These are phyloP conservation scores for Chaetomiaceae sp. DNA, from an alignment of 2,329 filamentous ascomycete species.

Conservation along the genomic window DNA sequence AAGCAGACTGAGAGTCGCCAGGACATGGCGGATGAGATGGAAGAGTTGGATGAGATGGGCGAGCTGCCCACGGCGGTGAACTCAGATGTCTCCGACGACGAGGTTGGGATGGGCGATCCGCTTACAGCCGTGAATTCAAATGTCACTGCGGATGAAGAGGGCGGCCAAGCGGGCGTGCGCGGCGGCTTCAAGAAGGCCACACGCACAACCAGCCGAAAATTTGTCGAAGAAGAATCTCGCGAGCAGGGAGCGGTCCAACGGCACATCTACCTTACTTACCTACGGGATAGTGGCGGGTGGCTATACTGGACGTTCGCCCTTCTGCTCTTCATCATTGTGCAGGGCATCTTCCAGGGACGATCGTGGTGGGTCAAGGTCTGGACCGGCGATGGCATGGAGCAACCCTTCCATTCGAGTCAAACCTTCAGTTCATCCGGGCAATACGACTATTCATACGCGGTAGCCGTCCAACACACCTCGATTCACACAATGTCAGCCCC, in stretches of 20 bases:
- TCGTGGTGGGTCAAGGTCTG: slow-evolving; percentile 63
- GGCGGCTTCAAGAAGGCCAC: slow-evolving; percentile 42
- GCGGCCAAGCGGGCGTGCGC: slow-evolving; percentile 13
- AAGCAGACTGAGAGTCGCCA: slow-evolving; percentile 56
- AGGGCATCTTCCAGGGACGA: slow-evolving; percentile 34
- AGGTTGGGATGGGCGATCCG: too few species aligned
- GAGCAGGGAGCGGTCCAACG: slow-evolving; percentile 66
- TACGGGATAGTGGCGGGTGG: slow-evolving; percentile 61
- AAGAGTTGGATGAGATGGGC: slow-evolving; percentile 44
- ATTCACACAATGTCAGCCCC: slow-evolving; percentile 35
- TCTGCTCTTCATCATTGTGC: slow-evolving; percentile 49
- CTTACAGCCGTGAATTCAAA: too few species aligned
- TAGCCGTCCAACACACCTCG: slow-evolving; percentile 44
- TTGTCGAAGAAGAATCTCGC: slow-evolving; percentile 70
- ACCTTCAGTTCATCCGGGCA: slow-evolving; percentile 26
- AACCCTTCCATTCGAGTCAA: slow-evolving; percentile 21
- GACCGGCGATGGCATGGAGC: slow-evolving; percentile 45
- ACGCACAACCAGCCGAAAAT: slow-evolving; percentile 49
- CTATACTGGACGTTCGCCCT: slow-evolving; percentile 55
- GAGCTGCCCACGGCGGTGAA: slow-evolving; percentile 46
- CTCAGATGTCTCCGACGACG: slow-evolving; percentile 43
- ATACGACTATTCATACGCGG: slow-evolving; percentile 40
- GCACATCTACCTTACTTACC: slow-evolving; percentile 63
- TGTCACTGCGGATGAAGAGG: too few species aligned
- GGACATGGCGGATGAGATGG: slow-evolving; percentile 40